Base-by-base conservation (phyloP, 2,329 filamentous ascomycete species). In the Cryoendolithus antarcticus region DNA sequence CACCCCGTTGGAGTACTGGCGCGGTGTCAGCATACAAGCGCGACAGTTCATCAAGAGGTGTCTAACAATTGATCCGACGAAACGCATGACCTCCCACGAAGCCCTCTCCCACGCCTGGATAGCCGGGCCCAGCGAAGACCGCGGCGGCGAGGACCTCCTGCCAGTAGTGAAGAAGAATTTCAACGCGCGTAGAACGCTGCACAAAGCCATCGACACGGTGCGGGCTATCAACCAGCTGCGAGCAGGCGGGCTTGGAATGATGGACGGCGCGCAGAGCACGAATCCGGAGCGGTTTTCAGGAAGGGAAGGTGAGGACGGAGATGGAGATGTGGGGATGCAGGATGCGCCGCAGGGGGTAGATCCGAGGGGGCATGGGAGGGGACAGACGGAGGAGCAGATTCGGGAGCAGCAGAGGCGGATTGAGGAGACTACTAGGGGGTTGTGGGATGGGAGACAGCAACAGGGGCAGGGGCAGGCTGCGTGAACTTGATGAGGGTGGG, bases 1-100 rank as follows among this genome's bases (percentile, higher is more conserved):
- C 63, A 89, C 85, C 3, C 91, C 91, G 1, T 66, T 84, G 45
- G 89, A 95, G 60, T 96, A 96, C 71, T 98, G 91, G 91, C 82
- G 88, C 46, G 86, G 85, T 44, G 89, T 98, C 45, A 93, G 86
- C 15, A 71, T 80, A 38, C 74, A 77, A 35, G 67, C 89, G 32
- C 83, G 93, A 54, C 83, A 93, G 51, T 98, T 98, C 62, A 94
- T 98, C 65, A 78, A 80, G 51, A 74, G 78, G 47, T 98, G 91
- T 58, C 71, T 98, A 39, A 96, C 91, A 30, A 82, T 95, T 57
- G 88, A 96, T 57, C 83, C 88, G 2, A 74, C 74, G 42, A 74
- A 78, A 50, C 84, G 91, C 52, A 91, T 96, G 75, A 95, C 89
- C 1, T 82, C 89, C 6, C 86, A 96, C 62, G 83, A 78, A 59